Conservation (phyloP, 352 stramenopile genomes). For the Chrysophaeum taylorii region DNA sequence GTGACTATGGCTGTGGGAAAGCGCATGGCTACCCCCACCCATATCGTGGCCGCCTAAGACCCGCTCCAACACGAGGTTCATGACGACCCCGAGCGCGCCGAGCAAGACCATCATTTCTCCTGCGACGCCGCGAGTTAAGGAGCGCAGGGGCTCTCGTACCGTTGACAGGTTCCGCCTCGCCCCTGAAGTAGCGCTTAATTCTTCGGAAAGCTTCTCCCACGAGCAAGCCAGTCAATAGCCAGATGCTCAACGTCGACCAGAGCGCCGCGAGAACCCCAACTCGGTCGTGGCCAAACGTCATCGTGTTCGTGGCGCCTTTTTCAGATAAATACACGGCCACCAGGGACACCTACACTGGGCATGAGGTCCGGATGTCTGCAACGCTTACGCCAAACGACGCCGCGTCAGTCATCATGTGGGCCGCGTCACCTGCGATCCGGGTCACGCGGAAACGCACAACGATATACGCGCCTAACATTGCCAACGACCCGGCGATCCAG, state of each 20-base stretch:
- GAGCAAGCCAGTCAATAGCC: conserved; percentile 80
- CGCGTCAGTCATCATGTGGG: conserved; percentile 58
- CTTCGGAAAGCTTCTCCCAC: conserved; percentile 81
- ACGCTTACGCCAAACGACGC: conserved; percentile 58
- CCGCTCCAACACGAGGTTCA: conserved; percentile 87
- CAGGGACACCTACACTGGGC: too few relatives aligned
- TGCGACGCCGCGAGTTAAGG: too few relatives aligned
- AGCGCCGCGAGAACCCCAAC: conserved; percentile 86
- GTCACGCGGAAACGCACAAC: too few relatives aligned
- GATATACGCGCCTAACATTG: conserved; percentile 78
- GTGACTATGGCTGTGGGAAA: too few relatives aligned
- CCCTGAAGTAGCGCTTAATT: conserved; percentile 55
- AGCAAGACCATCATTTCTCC: conserved; percentile 93
- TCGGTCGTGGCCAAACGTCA: conserved; percentile 85
- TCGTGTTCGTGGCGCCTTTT: conserved; percentile 39
- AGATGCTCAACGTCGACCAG: conserved; percentile 79
- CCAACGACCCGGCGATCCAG: conserved; percentile 76
- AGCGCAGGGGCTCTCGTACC: too few relatives aligned
- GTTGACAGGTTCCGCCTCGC: conserved; percentile 11
- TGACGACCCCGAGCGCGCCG: conserved; percentile 79
- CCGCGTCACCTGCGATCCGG: too few relatives aligned
- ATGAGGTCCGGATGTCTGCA: too few relatives aligned
- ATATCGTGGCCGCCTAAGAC: conserved; percentile 66
- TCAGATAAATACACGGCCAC: conserved; percentile 41
- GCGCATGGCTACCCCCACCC: too few relatives aligned